A percentile compares a stretch with the other conserved stretches of the same genome.
Conservation (phyloP, 139 green algal genomes). For the Zygnema circumcarinatum region DNA sequence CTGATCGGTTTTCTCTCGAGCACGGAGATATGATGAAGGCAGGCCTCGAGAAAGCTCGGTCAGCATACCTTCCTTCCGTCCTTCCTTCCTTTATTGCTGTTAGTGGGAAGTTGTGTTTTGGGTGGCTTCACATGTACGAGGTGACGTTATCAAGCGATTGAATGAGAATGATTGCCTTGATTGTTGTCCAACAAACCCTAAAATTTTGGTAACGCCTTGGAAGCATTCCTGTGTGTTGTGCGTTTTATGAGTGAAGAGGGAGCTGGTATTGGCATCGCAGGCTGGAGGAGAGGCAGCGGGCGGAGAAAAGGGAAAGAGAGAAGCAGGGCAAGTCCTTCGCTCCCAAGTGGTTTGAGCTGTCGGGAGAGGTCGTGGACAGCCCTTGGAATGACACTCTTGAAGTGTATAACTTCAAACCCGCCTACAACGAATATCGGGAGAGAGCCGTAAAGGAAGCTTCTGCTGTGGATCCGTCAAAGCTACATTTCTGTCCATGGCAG, state of each 20-base stretch:
- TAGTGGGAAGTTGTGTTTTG: neutral
- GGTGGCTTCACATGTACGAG: neutral
- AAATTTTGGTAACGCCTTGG: too few species aligned
- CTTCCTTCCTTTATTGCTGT: neutral
- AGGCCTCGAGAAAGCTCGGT: slow-evolving; percentile 53
- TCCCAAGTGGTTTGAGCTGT: slow-evolving; percentile 39
- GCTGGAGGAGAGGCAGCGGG: slow-evolving; percentile 54
- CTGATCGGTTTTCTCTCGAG: slow-evolving; percentile 73
- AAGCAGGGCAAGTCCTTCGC: neutral
- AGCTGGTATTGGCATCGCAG: slow-evolving; percentile 14
- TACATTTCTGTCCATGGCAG: slow-evolving; percentile 44
- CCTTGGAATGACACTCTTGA: slow-evolving; percentile 37
- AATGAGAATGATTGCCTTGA: slow-evolving; percentile 3
- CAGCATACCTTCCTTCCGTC: neutral
- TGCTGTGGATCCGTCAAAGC: neutral
- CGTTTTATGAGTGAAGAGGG: too few species aligned
- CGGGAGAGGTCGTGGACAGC: slow-evolving; percentile 35
- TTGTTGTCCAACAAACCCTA: too few species aligned
- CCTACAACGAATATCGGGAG: slow-evolving; percentile 16
- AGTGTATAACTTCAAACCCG: slow-evolving; percentile 27
- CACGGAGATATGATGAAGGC: slow-evolving; percentile 53
- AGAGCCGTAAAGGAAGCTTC: slow-evolving; percentile 1
- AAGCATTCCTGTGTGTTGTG: too few species aligned
- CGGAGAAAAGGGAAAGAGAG: slow-evolving; percentile 54
- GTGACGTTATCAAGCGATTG: neutral